phyloP scores from a whole-genome alignment of 1,284 basidiomycete species.

The Marasmius tenuissimus region DNA sequence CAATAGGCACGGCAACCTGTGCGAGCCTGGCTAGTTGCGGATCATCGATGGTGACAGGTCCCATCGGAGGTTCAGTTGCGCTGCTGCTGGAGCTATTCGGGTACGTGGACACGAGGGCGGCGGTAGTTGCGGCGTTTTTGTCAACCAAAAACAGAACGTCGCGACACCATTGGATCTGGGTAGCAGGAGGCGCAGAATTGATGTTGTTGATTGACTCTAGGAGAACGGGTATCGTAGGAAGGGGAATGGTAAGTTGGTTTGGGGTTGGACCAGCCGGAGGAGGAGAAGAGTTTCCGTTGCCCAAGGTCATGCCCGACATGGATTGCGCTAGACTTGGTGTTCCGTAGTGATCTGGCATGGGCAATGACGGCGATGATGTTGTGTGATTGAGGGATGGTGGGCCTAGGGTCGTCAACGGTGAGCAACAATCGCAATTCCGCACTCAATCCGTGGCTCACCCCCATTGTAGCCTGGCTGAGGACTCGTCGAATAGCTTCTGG shows the following conservation, averaged over 20 bases:
- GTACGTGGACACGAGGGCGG: slow-evolving; percentile 7
- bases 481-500: neutral
- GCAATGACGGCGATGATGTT: neutral
- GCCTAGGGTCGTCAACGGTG: no score
- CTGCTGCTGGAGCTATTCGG: neutral
- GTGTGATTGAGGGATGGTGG: neutral
- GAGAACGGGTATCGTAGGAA: slow-evolving; percentile 61
- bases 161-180: slow-evolving; percentile 73
- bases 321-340: slow-evolving; percentile 11
- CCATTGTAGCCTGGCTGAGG: neutral
- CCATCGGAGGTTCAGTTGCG: slow-evolving; percentile 39
- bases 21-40: slow-evolving; percentile 61
- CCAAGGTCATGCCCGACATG: neutral
- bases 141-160: slow-evolving; percentile 83
- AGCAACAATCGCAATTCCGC: no score
- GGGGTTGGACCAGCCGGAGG: slow-evolving; percentile 23
- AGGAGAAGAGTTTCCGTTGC: slow-evolving; percentile 18
- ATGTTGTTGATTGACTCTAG: slow-evolving; percentile 43
- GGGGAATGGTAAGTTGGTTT: slow-evolving; percentile 60
- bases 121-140: slow-evolving; percentile 32
- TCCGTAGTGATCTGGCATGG: neutral
- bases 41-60: slow-evolving; percentile 61
- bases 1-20: slow-evolving; percentile 63
- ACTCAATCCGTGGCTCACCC: slow-evolving; percentile 4
- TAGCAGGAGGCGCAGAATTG: slow-evolving; percentile 48